These are phyloP conservation scores for Colletotrichum kahawae DNA, from an alignment of 2,329 filamentous ascomycete species.

Conservation along the genomic window DNA sequence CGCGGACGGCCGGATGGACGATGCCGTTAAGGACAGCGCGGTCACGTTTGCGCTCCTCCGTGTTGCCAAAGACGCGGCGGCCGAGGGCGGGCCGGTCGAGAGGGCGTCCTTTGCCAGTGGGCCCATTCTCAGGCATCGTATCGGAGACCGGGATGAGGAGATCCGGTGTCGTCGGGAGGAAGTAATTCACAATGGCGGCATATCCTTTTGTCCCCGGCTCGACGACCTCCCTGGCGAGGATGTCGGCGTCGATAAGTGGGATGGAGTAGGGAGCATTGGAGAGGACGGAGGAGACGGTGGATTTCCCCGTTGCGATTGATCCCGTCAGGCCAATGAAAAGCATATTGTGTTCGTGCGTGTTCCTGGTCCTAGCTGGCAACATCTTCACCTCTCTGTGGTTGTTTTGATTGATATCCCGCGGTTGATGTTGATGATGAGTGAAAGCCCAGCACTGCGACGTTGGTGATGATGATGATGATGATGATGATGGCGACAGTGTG, in stretches of 20 bases:
- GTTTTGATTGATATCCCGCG: background rate
- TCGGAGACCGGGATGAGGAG: constrained; percentile 70
- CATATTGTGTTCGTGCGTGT: constrained; percentile 56
- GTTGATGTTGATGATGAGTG: background rate
- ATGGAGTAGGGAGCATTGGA: constrained; percentile 81
- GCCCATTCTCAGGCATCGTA: constrained; percentile 58
- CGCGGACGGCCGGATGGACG: constrained; percentile 88
- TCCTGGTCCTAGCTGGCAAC: background rate
- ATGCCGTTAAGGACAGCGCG: constrained; percentile 84
- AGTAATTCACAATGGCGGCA: constrained; percentile 80
- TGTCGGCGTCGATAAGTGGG: constrained; percentile 92
- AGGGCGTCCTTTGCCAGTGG: constrained; percentile 68
- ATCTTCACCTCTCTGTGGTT: background rate
- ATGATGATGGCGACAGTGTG: background rate
- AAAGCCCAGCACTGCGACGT: background rate
- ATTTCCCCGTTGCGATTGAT: constrained; percentile 98
- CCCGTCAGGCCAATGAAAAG: constrained; percentile 94
- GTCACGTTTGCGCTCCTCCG: constrained; percentile 72
- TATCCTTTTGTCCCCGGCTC: constrained; percentile 90
- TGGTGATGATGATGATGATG: background rate
- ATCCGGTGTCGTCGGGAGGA: constrained; percentile 82
- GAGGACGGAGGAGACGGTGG: constrained; percentile 87
- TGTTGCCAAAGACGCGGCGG: constrained; percentile 82
- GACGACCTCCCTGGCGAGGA: constrained; percentile 91
- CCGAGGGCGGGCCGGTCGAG: constrained; percentile 89